Evolutionary conservation across 768 basidiomycete species (phyloP), one percentile per base, ranked within the genome.

Genomic region (Omphalotus guepiniiformis): DNA sequence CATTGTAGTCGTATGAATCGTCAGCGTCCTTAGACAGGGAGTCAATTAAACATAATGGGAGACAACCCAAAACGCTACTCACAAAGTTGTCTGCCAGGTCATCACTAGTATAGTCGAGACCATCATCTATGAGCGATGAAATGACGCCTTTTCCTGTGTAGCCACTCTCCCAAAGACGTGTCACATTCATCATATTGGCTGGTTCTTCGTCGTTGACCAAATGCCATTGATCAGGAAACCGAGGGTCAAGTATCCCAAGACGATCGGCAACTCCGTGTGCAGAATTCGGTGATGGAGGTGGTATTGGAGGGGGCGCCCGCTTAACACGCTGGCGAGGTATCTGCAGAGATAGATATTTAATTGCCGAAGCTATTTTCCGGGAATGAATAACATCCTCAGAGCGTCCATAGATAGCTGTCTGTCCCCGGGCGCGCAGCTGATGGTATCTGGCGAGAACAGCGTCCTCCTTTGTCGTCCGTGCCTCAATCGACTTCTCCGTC

Each of bases 1-100:
- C 93, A 63, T 99, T 99, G 65, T 92, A 99, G 64, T 99, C 94
- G 61, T 93, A 88, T 0, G 94, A 97, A 51, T 93, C 83, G 19
- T 79, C 82, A 12, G 85, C 80, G 60, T 85, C 90, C 94, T 96
- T 52, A 9, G 32, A 34, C 53, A 21, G 47, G 32, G 21, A 30
- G 37, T 21, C 48, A 45, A n/a, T 46, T 40, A 39, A 34, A 8
- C 16, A 13, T 6, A 8, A 34, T 37, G 4, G 29, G 3, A 23
- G 45, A 16, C 45, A 18, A 1, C 23, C 16, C 37, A 38, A 38
- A 9, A 27, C 39, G 41, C 26, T 16, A 77, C 93, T 57, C 60
- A 97, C 96, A 65, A 97, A 99, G 66, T 98, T 99, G 28, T 73
- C 83, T 21, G 82, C 79, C 35, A 99, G 74, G 64, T 99, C 96